Percentiles rank a stretch among this genome's conserved stretches.
Conservation (phyloP, 352 stramenopile genomes). For the Elongisporangium prolatum region DNA sequence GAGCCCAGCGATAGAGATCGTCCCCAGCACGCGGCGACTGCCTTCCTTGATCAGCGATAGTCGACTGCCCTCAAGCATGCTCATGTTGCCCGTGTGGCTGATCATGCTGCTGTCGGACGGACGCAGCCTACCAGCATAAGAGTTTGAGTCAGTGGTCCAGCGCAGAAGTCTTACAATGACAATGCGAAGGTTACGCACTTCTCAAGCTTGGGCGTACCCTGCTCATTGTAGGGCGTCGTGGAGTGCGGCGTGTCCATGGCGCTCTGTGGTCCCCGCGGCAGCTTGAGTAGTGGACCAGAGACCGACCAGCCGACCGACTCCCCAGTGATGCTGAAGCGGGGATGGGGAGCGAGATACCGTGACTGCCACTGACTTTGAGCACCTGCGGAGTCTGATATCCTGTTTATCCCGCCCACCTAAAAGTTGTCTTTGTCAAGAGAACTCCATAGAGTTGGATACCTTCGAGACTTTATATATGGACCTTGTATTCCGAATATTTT, state of each 20-base stretch:
- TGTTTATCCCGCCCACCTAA: background rate
- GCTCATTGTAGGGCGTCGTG: conserved; percentile 15
- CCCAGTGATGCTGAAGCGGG: background rate
- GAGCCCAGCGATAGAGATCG: conserved; percentile 47
- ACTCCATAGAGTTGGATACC: background rate
- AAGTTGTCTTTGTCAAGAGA: background rate
- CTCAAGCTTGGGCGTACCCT: conserved; percentile 19
- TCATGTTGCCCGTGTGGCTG: conserved; percentile 15
- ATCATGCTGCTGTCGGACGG: background rate
- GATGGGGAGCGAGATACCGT: background rate
- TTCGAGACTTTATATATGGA: background rate
- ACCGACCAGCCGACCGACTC: background rate
- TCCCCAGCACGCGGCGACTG: conserved; percentile 41
- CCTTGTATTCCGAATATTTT: background rate
- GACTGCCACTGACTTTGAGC: background rate
- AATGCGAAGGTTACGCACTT: no score
- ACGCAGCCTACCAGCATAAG: background rate
- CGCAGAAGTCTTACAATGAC: no score
- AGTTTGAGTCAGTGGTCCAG: background rate
- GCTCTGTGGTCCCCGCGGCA: background rate
- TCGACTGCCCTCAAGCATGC: conserved; percentile 25
- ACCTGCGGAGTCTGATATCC: background rate
- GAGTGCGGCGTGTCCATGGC: conserved; percentile 22
- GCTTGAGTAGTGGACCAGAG: background rate
- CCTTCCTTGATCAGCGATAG: conserved; percentile 38